phyloP scores from a whole-genome alignment of 768 basidiomycete species.

The Rhodotorula babjevae region DNA sequence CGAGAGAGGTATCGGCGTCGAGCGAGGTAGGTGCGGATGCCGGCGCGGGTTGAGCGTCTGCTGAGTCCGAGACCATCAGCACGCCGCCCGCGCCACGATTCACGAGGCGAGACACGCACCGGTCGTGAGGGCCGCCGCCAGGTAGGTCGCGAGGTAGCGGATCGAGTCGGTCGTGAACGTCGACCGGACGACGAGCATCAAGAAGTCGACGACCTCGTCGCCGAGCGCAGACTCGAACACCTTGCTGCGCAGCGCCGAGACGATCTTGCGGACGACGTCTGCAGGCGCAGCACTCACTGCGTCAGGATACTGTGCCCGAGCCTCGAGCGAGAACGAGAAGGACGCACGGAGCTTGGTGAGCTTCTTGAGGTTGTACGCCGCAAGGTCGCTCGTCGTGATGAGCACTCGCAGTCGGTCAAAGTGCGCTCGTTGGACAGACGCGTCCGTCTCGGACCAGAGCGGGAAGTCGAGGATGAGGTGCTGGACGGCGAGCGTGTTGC shows the following conservation, averaged over 20 bases:
- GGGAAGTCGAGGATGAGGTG: slow-evolving; percentile 83
- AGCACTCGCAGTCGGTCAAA: slow-evolving; percentile 77
- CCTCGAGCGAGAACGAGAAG: too few species aligned
- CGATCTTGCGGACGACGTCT: slow-evolving; percentile 61
- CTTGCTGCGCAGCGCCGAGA: slow-evolving; percentile 75
- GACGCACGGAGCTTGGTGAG: slow-evolving; percentile 59
- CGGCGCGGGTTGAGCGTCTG: neutral
- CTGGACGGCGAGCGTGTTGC: slow-evolving; percentile 74
- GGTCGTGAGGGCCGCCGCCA: slow-evolving; percentile 72
- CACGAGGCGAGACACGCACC: slow-evolving; percentile 49
- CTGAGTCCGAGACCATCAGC: neutral
- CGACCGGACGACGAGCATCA: slow-evolving; percentile 60
- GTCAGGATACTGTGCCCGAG: neutral
- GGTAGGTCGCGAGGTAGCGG: slow-evolving; percentile 78
- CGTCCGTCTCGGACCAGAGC: slow-evolving; percentile 70
- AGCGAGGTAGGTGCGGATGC: neutral
- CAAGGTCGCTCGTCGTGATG: slow-evolving; percentile 65
- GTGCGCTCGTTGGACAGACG: slow-evolving; percentile 71
- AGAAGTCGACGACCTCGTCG: slow-evolving; percentile 57
- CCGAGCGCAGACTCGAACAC: slow-evolving; percentile 63
- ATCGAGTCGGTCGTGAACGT: slow-evolving; percentile 69
- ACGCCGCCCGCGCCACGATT: too few species aligned
- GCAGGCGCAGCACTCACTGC: rapidly evolving
- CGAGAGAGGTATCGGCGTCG: neutral
- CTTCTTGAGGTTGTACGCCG: slow-evolving; percentile 69